A percentile compares a stretch with the other conserved stretches of the same genome.
phyloP scores from a whole-genome alignment of 2,329 filamentous ascomycete species.

The Parastagonospora nodorum region DNA sequence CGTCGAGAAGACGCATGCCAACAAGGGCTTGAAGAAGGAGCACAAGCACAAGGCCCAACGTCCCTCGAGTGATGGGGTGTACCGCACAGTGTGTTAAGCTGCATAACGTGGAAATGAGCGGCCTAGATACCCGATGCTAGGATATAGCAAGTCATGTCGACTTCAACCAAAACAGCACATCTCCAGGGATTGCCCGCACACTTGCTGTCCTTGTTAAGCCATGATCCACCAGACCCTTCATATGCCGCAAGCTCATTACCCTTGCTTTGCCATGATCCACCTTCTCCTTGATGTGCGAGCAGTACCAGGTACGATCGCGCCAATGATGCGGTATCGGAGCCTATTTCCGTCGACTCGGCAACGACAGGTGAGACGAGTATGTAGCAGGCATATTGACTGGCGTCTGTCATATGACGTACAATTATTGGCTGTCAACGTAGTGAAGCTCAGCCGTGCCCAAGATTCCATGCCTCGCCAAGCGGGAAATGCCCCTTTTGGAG shows the following conservation, averaged over 20 bases:
- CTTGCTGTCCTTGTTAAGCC: too few species aligned
- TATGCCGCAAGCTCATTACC: too few species aligned
- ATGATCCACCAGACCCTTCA: too few species aligned
- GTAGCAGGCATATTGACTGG: background rate
- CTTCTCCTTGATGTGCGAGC: background rate
- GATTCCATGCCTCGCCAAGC: background rate
- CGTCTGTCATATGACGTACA: background rate
- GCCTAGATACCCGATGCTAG: background rate
- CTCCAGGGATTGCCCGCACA: background rate
- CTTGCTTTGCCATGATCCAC: background rate
- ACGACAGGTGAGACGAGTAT: background rate
- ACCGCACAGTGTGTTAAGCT: slow-evolving; percentile 54
- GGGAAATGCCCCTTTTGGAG: background rate
- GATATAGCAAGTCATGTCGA: background rate
- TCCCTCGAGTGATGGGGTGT: slow-evolving; percentile 55
- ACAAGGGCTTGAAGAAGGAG: slow-evolving; percentile 43
- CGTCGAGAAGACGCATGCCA: slow-evolving; percentile 51
- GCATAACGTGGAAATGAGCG: background rate
- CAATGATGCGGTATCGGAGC: background rate
- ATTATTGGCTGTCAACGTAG: background rate
- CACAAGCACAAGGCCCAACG: slow-evolving; percentile 52
- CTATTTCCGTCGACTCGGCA: background rate
- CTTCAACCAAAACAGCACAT: too few species aligned
- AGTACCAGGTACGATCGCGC: background rate
- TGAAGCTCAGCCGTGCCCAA: background rate